Percentiles rank a stretch among this genome's conserved stretches.
Conservation (phyloP, 768 basidiomycete species). For the Kwoniella europaea region DNA sequence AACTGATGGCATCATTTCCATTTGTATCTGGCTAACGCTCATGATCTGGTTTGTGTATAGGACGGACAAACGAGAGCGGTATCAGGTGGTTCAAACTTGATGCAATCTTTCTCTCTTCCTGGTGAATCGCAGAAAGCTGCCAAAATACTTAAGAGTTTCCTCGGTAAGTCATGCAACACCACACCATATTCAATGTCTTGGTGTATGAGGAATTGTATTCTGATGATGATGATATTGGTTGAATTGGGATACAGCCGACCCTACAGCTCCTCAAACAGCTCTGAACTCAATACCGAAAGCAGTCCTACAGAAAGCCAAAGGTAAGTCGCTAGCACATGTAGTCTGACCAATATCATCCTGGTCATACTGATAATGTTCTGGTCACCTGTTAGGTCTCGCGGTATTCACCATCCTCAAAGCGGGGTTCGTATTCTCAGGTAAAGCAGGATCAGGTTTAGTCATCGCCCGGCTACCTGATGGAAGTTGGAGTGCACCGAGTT, state of each 20-base stretch:
- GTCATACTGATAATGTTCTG: background rate
- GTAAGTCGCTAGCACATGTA: conserved; percentile 59
- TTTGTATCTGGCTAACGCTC: background rate
- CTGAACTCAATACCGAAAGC: conserved; percentile 93
- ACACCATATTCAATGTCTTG: no score
- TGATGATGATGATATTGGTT: conserved; percentile 3
- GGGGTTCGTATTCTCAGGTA: conserved; percentile 93
- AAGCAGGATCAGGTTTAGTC: conserved; percentile 90
- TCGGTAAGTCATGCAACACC: conserved; percentile 60
- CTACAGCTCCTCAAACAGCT: conserved; percentile 81
- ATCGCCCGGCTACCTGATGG: conserved; percentile 91
- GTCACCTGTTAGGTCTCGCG: conserved; percentile 71
- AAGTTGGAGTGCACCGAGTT: conserved; percentile 95
- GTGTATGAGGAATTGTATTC: no score
- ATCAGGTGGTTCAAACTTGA: conserved; percentile 51
- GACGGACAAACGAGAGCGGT: conserved; percentile 39
- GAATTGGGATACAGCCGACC: conserved; percentile 69
- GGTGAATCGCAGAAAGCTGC: conserved; percentile 94
- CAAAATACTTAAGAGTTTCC: conserved; percentile 84
- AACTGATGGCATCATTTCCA: background rate
- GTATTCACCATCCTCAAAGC: conserved; percentile 88
- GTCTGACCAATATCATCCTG: background rate
- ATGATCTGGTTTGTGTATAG: conserved; percentile 18
- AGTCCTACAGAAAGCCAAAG: conserved; percentile 85
- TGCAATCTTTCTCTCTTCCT: conserved; percentile 83